Conservation (phyloP, 139 green algal genomes). For the Coelastrella sp. region DNA sequence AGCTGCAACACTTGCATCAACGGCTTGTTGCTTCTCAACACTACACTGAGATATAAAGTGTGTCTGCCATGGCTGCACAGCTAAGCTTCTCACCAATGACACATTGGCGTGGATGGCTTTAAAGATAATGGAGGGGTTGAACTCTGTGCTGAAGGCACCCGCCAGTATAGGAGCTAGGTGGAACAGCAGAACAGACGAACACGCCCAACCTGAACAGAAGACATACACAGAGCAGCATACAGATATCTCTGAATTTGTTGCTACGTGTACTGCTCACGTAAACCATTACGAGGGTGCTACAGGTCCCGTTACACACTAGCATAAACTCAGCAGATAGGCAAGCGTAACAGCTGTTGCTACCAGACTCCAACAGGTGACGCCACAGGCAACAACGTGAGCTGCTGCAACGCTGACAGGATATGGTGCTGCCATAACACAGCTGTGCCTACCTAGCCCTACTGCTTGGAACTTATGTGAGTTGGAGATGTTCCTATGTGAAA, state of each 20-base stretch:
- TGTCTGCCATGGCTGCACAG: background rate
- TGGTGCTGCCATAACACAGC: too few species aligned
- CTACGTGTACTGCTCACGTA: too few species aligned
- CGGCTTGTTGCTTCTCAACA: too few species aligned
- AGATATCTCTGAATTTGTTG: too few species aligned
- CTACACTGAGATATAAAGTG: background rate
- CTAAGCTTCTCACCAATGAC: background rate
- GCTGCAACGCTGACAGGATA: background rate
- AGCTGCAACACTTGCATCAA: too few species aligned
- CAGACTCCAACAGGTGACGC: background rate
- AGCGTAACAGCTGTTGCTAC: too few species aligned
- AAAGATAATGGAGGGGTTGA: background rate
- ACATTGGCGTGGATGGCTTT: background rate
- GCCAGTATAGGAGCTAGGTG: constrained; percentile 3
- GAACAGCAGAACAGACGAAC: background rate
- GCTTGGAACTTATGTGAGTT: constrained; percentile 47
- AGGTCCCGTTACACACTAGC: too few species aligned
- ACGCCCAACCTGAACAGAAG: constrained; percentile 26
- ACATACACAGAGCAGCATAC: background rate
- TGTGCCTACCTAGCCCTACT: constrained; percentile 30
- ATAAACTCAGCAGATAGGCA: too few species aligned
- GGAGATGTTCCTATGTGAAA: constrained; percentile 32
- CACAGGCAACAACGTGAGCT: background rate
- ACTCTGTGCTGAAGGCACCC: background rate
- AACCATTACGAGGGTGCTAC: too few species aligned